Percentiles rank a stretch among this genome's conserved stretches.
These are phyloP conservation scores for Pleurotus cornucopiae DNA, from an alignment of 768 basidiomycete genomes.

Conservation along the genomic window DNA sequence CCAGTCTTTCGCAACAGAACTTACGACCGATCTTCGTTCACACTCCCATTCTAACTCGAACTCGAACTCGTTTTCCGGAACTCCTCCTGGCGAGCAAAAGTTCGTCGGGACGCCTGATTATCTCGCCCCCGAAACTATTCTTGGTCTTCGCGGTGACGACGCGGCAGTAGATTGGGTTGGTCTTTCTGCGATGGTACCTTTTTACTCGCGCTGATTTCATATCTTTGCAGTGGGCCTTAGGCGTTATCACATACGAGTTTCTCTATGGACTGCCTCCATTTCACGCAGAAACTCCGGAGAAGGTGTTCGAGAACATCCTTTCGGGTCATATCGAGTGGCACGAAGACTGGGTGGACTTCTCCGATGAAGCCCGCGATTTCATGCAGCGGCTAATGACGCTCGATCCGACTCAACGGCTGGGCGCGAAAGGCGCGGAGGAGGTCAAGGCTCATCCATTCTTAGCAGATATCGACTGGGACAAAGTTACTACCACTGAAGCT, in stretches of 20 bases:
- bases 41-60: constrained; percentile 38
- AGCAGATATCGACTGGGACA: constrained; percentile 88
- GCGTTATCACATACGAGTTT: constrained; percentile 98
- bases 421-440: constrained; percentile 84
- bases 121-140: constrained; percentile 91
- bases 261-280: constrained; percentile 96
- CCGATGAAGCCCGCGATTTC: constrained; percentile 83
- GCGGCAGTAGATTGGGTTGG: constrained; percentile 95
- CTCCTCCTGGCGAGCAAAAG: constrained; percentile 83
- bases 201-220: constrained; percentile 5
- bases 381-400: constrained; percentile 82
- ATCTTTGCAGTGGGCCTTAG: constrained; percentile 85
- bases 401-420: constrained; percentile 77
- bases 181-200: constrained; percentile 10
- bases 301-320: constrained; percentile 97
- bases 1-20: constrained; percentile 83
- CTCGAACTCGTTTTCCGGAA: constrained; percentile 47
- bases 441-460: constrained; percentile 93
- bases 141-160: constrained; percentile 93
- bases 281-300: constrained; percentile 95
- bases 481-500: constrained; percentile 82
- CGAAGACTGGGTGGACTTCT: constrained; percentile 86
- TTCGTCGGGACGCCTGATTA: constrained; percentile 99
- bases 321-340: constrained; percentile 95
- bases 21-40: constrained; percentile 79